Conservation (phyloP, 2,329 filamentous ascomycete species). For the Coniochaeta prunicola region DNA sequence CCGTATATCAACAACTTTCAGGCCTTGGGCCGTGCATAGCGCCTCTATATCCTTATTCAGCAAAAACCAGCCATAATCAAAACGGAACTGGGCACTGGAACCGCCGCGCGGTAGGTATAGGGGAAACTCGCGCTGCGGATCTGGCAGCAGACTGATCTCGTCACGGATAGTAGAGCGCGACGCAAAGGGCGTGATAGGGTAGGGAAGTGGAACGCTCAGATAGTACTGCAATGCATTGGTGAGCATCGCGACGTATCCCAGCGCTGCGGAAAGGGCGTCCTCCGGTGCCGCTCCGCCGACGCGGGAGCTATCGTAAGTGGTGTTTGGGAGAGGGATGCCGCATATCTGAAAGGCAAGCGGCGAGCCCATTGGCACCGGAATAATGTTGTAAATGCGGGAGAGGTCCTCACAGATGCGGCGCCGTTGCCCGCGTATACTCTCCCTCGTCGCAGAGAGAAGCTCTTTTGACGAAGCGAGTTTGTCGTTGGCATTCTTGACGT, state of each 20-base stretch:
- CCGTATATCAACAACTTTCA: constrained; percentile 81
- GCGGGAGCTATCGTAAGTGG: constrained; percentile 53
- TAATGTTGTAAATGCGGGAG: constrained; percentile 71
- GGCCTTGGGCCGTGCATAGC: constrained; percentile 55
- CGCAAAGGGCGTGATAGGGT: constrained; percentile 64
- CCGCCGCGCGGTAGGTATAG: constrained; percentile 59
- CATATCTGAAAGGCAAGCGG: constrained; percentile 81
- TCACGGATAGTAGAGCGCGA: constrained; percentile 73
- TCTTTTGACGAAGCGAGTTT: constrained; percentile 50
- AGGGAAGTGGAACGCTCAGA: constrained; percentile 70
- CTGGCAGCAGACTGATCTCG: constrained; percentile 53
- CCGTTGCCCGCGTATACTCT: constrained; percentile 75
- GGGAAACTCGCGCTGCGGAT: constrained; percentile 67
- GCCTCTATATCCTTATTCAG: constrained; percentile 90
- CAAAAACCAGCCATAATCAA: constrained; percentile 95
- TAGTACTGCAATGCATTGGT: constrained; percentile 75
- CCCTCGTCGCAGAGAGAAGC: constrained; percentile 48
- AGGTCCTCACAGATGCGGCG: constrained; percentile 84
- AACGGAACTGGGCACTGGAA: constrained; percentile 73
- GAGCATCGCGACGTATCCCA: constrained; percentile 74
- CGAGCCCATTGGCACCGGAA: constrained; percentile 45
- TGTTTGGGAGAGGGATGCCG: constrained; percentile 71
- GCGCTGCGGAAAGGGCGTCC: constrained; percentile 68
- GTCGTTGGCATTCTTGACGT: constrained; percentile 54
- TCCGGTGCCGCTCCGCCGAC: constrained; percentile 35